phyloP scores from a whole-genome alignment of 208 protist species.

The Acanthamoeba castellanii region DNA sequence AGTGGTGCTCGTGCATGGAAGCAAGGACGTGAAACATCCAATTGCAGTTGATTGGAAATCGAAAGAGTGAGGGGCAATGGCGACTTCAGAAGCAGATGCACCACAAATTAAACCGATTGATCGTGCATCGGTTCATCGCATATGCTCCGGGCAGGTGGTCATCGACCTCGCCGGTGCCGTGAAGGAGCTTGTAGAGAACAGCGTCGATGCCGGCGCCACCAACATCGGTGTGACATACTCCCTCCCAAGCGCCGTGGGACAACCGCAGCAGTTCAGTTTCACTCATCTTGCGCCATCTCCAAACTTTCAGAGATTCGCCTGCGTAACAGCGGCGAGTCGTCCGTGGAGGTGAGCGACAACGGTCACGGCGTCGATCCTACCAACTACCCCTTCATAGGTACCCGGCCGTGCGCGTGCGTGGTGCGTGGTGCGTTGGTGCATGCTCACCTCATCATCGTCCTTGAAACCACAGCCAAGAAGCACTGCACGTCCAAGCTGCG shows the following conservation, averaged over 20 bases:
- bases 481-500: conserved; percentile 91
- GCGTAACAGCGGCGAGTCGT: conserved; percentile 85
- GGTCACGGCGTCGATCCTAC: conserved; percentile 85
- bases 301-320: conserved; percentile 73
- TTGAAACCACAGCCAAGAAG: too few relatives aligned
- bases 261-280: too few relatives aligned
- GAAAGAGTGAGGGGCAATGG: too few relatives aligned
- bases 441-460: too few relatives aligned
- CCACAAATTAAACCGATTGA: conserved; percentile 75
- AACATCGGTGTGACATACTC: conserved; percentile 82
- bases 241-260: too few relatives aligned
- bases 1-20: too few relatives aligned
- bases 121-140: conserved; percentile 84
- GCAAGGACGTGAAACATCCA: too few relatives aligned
- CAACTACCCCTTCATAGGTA: conserved; percentile 74
- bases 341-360: conserved; percentile 89
- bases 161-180: conserved; percentile 86
- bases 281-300: not conserved
- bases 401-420: not conserved
- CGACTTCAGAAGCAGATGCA: too few relatives aligned
- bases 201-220: conserved; percentile 90
- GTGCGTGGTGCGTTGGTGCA: not conserved
- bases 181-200: conserved; percentile 92
- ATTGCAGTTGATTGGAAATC: too few relatives aligned
- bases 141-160: conserved; percentile 91